phyloP scores from a whole-genome alignment of 2,329 filamentous ascomycete genomes.

The Mycosphaerella sp. region DNA sequence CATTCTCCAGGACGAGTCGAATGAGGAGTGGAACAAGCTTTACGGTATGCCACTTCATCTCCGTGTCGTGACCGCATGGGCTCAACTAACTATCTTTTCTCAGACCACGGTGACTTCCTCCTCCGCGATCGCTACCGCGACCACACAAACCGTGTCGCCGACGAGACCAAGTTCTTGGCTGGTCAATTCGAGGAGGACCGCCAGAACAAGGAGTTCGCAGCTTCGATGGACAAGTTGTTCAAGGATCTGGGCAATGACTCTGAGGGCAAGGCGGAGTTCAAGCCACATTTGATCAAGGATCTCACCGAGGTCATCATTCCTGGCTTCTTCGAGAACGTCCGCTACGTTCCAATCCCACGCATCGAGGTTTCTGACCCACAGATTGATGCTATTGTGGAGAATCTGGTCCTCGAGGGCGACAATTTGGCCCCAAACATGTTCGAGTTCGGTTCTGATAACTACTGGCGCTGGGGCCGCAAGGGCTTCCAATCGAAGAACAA shows the following conservation, averaged over 20 bases:
- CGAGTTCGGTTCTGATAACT: slow-evolving; percentile 86
- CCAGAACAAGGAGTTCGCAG: slow-evolving; percentile 74
- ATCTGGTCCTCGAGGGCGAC: slow-evolving; percentile 89
- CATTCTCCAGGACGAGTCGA: slow-evolving; percentile 75
- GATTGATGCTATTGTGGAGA: slow-evolving; percentile 86
- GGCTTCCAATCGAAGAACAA: slow-evolving; percentile 71
- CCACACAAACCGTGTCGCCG: slow-evolving; percentile 78
- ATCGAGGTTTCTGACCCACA: slow-evolving; percentile 84
- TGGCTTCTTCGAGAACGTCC: slow-evolving; percentile 70
- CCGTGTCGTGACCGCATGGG: background rate
- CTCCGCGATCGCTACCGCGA: slow-evolving; percentile 80
- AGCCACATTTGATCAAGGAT: slow-evolving; percentile 87
- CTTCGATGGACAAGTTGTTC: slow-evolving; percentile 77
- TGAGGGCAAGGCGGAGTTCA: slow-evolving; percentile 79
- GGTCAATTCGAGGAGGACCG: slow-evolving; percentile 85
- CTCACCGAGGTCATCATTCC: slow-evolving; percentile 81
- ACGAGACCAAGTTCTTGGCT: slow-evolving; percentile 84
- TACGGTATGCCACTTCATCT: slow-evolving; percentile 41
- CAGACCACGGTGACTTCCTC: slow-evolving; percentile 73
- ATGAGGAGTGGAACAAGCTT: slow-evolving; percentile 71
- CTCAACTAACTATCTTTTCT: background rate
- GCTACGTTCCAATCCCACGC: slow-evolving; percentile 86
- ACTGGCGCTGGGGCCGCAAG: slow-evolving; percentile 92
- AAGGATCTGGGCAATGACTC: slow-evolving; percentile 81
- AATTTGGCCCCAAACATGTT: slow-evolving; percentile 92